Evolutionary conservation across 1,139 yeast genomes (phyloP), one percentile per base, ranked within the genome.

Genomic region (Kodamaea sp.): DNA sequence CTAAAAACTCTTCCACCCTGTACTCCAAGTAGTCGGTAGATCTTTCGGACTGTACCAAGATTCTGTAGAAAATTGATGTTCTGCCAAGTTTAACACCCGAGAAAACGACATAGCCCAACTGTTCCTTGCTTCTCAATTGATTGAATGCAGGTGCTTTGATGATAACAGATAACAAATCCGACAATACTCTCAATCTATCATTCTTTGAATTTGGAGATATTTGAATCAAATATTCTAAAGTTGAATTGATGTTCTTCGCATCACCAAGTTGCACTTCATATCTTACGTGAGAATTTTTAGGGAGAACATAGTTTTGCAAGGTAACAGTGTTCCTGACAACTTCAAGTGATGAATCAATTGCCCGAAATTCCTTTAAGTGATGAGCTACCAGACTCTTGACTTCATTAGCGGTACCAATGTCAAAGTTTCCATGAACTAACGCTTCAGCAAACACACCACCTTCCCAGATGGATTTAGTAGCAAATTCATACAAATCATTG

Each of bases 121-220:
- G 97, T 59, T 92, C 98, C 50, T 87, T 83, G 3, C 98, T 92
- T 59, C 98, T 75, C 38, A 92, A 71, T 45, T 85, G 87, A 55
- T 87, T 83, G 59, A 92, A 92, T 35, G 90, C 85, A 1, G 97
- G 97, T 55, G 90, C 97, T 43, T 76, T 78, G 31, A 84, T 68
- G 42, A 89, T 72, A 37, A 86, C 89, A 0, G 83, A 76, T 31
- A 88, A 59, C 34, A 92, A 62, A 33, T 84, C 89, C 13, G 83
- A 70, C 34, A 77, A 54, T 0, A 88, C 65, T 29, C 70, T 54
- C 22, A 55, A 39, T 26, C 50, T 54, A 13, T 48, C 50, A 37
- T 63, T 56, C 9, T 59, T 49, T 3, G 57, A 51, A 23, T 70
- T 63, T 2, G 43, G 39, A 14, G 85, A 88, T 21, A 88, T 58